A percentile compares a stretch with the other conserved stretches of the same genome.
phyloP scores from a whole-genome alignment of 805 yeast genomes.

The Kodamaea kaohsiungensis region DNA sequence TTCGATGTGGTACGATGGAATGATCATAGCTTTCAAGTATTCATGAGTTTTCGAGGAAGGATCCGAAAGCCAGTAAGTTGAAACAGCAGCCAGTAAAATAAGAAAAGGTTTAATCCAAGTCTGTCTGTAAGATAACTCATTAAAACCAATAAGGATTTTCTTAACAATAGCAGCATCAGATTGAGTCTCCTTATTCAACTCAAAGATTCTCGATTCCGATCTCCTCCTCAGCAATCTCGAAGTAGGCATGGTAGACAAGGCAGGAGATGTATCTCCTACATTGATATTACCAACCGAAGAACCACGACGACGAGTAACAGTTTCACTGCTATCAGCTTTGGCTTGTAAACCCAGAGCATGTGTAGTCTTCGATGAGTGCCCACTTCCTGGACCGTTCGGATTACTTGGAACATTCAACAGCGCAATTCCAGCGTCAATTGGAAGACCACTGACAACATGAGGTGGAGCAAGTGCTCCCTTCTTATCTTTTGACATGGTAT shows the following conservation, averaged over 20 bases:
- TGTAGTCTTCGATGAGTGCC: background rate
- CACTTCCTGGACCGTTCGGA: background rate
- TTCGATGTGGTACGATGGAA: slow-evolving; percentile 62
- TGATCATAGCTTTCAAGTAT: slow-evolving; percentile 57
- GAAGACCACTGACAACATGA: slow-evolving; percentile 9
- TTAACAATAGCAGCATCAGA: slow-evolving; percentile 53
- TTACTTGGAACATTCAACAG: slow-evolving; percentile 1
- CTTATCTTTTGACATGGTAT: slow-evolving; percentile 7
- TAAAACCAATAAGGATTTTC: slow-evolving; percentile 58
- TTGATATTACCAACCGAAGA: slow-evolving; percentile 76
- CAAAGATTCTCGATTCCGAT: slow-evolving; percentile 32
- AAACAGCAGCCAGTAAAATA: slow-evolving; percentile 42
- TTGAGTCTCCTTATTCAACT: slow-evolving; percentile 27
- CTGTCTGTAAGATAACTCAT: slow-evolving; percentile 57
- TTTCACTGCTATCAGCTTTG: background rate
- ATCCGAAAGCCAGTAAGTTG: slow-evolving; percentile 54
- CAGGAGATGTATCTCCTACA: slow-evolving; percentile 73
- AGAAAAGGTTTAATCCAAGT: slow-evolving; percentile 75
- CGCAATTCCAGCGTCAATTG: slow-evolving; percentile 8
- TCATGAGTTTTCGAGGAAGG: slow-evolving; percentile 61
- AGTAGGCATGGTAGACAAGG: slow-evolving; percentile 66
- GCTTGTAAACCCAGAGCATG: background rate
- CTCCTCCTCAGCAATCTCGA: slow-evolving; percentile 40
- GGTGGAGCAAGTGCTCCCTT: slow-evolving; percentile 3
- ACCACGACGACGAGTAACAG: slow-evolving; percentile 41